These are phyloP conservation scores for Yamadazyma tumulicola DNA, from an alignment of 805 yeast genomes.

Conservation along the genomic window DNA sequence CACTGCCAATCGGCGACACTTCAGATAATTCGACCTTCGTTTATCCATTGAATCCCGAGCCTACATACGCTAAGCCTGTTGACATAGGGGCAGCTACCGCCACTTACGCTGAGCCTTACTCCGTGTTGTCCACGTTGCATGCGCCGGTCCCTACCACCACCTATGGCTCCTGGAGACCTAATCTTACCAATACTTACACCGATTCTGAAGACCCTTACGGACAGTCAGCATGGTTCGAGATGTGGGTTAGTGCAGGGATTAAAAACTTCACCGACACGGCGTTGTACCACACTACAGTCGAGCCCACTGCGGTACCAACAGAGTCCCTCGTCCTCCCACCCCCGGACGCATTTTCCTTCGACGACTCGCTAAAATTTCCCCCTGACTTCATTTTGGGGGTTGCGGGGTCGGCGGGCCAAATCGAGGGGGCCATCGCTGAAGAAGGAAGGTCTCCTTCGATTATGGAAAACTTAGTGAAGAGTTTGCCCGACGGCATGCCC, in stretches of 20 bases:
- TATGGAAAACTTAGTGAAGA: conserved; percentile 20
- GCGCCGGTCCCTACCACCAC: conserved; percentile 14
- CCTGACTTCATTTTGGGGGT: conserved; percentile 22
- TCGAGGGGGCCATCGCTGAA: conserved; percentile 33
- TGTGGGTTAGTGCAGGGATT: conserved; percentile 14
- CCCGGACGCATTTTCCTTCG: conserved; percentile 14
- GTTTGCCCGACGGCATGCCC: conserved; percentile 4
- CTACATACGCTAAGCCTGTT: conserved; percentile 5
- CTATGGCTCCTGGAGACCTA: conserved; percentile 17
- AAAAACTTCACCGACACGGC: conserved; percentile 14
- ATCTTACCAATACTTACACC: conserved; percentile 11
- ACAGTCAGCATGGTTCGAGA: conserved; percentile 17
- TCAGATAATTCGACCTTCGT: too few species aligned
- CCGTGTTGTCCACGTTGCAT: conserved; percentile 7
- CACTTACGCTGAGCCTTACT: conserved; percentile 6
- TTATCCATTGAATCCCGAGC: conserved; percentile 4
- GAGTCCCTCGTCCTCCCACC: conserved; percentile 14
- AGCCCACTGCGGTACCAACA: conserved; percentile 17
- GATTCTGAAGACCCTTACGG: conserved; percentile 20
- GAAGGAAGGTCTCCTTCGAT: conserved; percentile 30
- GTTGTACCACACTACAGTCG: conserved; percentile 14
- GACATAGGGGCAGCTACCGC: conserved; percentile 1
- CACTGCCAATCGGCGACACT: too few species aligned
- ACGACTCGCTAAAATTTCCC: conserved; percentile 14
- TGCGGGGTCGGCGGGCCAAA: conserved; percentile 32